Base-by-base conservation (phyloP, 2,329 filamentous ascomycete species). In the Ophiostoma sp. region DNA sequence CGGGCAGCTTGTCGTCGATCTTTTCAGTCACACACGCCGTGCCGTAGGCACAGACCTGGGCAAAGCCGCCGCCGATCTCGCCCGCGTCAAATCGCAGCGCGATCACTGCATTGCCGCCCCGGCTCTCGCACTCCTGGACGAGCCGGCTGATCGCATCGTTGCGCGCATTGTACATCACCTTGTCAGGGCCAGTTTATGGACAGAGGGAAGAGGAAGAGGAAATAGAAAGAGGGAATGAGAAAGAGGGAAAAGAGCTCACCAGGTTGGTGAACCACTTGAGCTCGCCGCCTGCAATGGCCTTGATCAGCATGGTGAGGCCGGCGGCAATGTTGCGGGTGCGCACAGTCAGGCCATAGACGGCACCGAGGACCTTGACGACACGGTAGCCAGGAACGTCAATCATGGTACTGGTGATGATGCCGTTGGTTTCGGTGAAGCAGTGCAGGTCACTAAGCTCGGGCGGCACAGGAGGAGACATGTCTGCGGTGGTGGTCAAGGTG, bases 321-420 rank as follows among this genome's bases (percentile, higher is more conserved):
- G 85, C 84, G 5, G 82, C 85, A 75, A 83, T 82, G 77, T 88
- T 88, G 65, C 85, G 83, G 16, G 82, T 83, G 66, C 77, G 66
- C 71, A 78, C 71, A 72, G 76, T 76, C 58, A 81, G 69, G 75
- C 81, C 72, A 74, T 78, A 74, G 75, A 83, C 82, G 7, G 84
- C 82, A 67, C 86, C 86, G 5, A 88, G 81, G 1, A 87, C 82
- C 67, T 79, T 80, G 49, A 83, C 81, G 64, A 88, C 79, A 71
- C 82, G 83, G 76, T 87, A 87, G 7, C 85, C 85, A 0, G 85
- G 85, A 36, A 88, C 77, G 73, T 88, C 85, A 76, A 84, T 85
- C 85, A 87, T 88, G 67, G 86, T 88, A 0, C 84, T 83, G 0
- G 84, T 87, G 71, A 88, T 83, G 67, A 88, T 80, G 49, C 85